Evolutionary conservation across 176 grass and related monocot genomes (phyloP).

Genomic region (Dactylis glomerata): DNA sequence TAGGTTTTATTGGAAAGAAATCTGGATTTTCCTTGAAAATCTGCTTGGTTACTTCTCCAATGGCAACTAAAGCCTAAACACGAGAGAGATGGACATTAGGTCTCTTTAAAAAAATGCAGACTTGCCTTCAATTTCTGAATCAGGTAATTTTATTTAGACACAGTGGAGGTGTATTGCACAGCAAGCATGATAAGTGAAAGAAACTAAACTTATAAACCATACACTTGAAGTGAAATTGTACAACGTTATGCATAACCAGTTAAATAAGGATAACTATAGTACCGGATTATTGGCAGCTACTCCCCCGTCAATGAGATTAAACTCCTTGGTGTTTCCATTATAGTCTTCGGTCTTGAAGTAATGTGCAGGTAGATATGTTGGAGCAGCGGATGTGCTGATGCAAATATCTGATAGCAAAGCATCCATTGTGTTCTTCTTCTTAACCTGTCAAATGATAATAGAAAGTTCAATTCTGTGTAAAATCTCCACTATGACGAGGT

Average conservation of each 20-base stretch:
- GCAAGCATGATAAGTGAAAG: not conserved
- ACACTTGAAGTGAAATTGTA: not conserved
- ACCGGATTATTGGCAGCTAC: slow-evolving; percentile 88
- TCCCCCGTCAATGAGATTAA: slow-evolving; percentile 86
- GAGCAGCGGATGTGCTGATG: slow-evolving; percentile 75
- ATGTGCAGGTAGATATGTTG: slow-evolving; percentile 80
- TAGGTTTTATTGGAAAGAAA: slow-evolving; percentile 83
- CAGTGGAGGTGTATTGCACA: not conserved
- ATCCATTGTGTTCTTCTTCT: slow-evolving; percentile 45
- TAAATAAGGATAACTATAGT: slow-evolving; percentile 19
- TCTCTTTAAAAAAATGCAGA: not conserved
- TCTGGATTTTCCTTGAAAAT: slow-evolving; percentile 75
- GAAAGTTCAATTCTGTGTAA: not conserved
- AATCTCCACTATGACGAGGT: slow-evolving; percentile 1
- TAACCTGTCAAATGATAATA: slow-evolving; percentile 29
- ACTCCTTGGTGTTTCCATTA: slow-evolving; percentile 65
- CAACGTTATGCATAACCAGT: not conserved
- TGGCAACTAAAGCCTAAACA: slow-evolving; percentile 75
- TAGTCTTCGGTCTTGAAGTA: slow-evolving; percentile 63
- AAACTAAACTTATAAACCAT: not conserved
- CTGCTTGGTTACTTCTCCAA: slow-evolving; percentile 75
- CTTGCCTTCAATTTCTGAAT: slow-evolving; percentile 13
- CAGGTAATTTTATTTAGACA: slow-evolving; percentile 3
- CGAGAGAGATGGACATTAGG: slow-evolving; percentile 25
- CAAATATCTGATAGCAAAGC: slow-evolving; percentile 83